Evolutionary conservation across 805 yeast species (phyloP), one percentile per base, ranked within the genome.

Genomic region (Hanseniaspora hatyaiensis): DNA sequence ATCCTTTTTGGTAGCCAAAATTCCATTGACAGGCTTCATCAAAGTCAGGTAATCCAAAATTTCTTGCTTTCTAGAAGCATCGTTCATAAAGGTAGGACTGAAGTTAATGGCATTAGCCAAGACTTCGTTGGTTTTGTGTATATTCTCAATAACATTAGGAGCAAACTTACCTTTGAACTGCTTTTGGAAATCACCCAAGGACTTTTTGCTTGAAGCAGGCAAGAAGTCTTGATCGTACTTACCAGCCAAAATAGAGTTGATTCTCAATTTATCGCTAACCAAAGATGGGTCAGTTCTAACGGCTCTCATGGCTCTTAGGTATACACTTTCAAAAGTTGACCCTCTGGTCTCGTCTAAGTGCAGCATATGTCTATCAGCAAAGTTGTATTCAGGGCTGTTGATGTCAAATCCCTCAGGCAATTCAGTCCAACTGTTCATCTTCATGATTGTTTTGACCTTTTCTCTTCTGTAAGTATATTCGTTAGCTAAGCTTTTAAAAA

Each of bases 121-220:
- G 13, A 45, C 31, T 13, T 37, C 40, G 28, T 38, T 31, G 11
- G 38, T 45, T 18, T 45, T 40, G 24, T 45, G 40, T 36, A 45
- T 26, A 18, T 45, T 45, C 24, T 37, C 34, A 15, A 45, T 26
- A 23, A 45, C 49, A 31, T 45, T 45, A 15, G 49, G 49, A 37
- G 49, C 49, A 45, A 30, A 45, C 8, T 30, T 36, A 15, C 49
- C 49, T 15, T 45, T 37, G 11, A 37, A 45, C 23, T 45, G 19
- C 4, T 11, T 30, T 37, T 45, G 42, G 42, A 37, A 45, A 8
- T 37, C 42, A 30, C 32, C 3, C 12, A 45, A 22, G 1, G 26
- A 15, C 33, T 26, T 37, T 22, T 34, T 4, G 13, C 38, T 29
- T 15, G 34, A 23, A 8, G 36, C 19, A 9, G 37, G 37, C 20